Conservation (phyloP, 768 basidiomycete genomes). For the Phanerodontia chrysosporium region DNA sequence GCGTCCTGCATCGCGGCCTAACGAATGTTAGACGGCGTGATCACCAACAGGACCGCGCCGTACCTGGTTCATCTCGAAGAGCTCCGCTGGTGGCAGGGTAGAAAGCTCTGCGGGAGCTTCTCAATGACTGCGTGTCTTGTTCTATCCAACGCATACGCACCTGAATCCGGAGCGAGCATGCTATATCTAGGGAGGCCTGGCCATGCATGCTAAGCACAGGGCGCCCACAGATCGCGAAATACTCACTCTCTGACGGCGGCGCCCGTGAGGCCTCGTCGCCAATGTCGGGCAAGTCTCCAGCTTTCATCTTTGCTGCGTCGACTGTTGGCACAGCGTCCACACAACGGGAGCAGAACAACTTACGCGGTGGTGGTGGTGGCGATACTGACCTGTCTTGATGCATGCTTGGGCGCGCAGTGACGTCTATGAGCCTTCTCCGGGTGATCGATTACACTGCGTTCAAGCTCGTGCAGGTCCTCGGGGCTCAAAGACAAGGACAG, state of each 20-base stretch:
- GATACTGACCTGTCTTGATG: neutral
- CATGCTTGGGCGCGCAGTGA: neutral
- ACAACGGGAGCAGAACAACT: neutral
- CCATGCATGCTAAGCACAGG: neutral
- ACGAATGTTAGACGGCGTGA: neutral
- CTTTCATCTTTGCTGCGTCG: conserved; percentile 2
- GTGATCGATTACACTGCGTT: neutral
- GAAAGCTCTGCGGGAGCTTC: conserved; percentile 1
- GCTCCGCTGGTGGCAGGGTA: neutral
- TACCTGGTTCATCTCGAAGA: conserved; percentile 11
- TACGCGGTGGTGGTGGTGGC: neutral
- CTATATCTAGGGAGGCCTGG: neutral
- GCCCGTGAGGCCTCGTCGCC: neutral
- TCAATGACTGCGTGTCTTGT: neutral
- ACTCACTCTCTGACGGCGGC: neutral
- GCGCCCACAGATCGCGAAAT: neutral
- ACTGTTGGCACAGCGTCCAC: neutral
- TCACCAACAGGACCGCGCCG: neutral
- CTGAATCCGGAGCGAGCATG: neutral
- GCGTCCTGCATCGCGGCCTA: conserved; percentile 7
- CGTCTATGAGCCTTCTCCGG: neutral
- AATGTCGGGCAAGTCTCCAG: conserved; percentile 2
- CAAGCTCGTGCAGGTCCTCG: neutral
- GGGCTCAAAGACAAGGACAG: neutral
- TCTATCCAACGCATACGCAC: neutral